Evolutionary conservation across 2,329 filamentous ascomycete species (phyloP).

Genomic region (Scedosporium dehoogii): DNA sequence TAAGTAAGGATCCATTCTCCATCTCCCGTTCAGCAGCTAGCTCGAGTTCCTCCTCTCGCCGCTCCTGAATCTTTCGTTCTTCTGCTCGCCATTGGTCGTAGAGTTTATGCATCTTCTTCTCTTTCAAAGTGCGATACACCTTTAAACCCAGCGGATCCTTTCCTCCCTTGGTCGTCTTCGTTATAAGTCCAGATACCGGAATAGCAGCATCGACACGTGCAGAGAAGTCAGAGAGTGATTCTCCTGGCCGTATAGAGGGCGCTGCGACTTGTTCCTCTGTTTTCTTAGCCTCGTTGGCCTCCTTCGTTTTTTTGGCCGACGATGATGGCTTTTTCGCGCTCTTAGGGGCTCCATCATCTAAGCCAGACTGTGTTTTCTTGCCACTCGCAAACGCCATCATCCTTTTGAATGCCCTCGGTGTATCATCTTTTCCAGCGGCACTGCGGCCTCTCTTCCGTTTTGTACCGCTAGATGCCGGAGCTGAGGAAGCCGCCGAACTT

Average conservation of each 20-base stretch:
- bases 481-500: slow-evolving; percentile 3
- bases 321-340: background rate
- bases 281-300: slow-evolving; percentile 54
- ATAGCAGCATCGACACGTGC: slow-evolving; percentile 77
- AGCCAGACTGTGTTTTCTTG: slow-evolving; percentile 1
- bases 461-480: background rate
- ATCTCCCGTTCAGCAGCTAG: slow-evolving; percentile 53
- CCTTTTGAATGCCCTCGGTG: slow-evolving; percentile 76
- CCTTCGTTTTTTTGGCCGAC: slow-evolving; percentile 27
- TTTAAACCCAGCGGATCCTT: slow-evolving; percentile 58
- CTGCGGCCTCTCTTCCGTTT: slow-evolving; percentile 10
- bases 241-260: slow-evolving; percentile 71
- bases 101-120: slow-evolving; percentile 71
- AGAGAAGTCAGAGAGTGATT: slow-evolving; percentile 72
- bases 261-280: slow-evolving; percentile 23
- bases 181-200: slow-evolving; percentile 61
- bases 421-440: slow-evolving; percentile 57
- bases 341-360: background rate
- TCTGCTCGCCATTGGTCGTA: slow-evolving; percentile 69
- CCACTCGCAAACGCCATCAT: slow-evolving; percentile 63
- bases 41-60: slow-evolving; percentile 56
- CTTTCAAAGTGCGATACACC: slow-evolving; percentile 66
- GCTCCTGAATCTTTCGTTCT: slow-evolving; percentile 52
- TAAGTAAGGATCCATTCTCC: slow-evolving; percentile 28
- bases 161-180: slow-evolving; percentile 48